Base-by-base conservation (phyloP, 805 yeast species). In the Blastobotrys attinorum region DNA sequence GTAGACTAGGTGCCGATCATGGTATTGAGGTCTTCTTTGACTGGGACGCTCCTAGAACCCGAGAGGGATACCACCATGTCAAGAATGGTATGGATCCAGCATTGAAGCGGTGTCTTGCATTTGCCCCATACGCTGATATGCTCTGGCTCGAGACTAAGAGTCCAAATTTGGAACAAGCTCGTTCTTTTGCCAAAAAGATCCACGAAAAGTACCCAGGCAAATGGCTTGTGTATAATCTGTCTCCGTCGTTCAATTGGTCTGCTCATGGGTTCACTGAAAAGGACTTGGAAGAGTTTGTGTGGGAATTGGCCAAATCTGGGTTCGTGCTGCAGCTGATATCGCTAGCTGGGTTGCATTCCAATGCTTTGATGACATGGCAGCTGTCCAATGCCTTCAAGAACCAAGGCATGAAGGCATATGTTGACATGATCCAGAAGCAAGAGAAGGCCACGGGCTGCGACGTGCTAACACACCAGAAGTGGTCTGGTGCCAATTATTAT, bases 101-200 rank as follows among this genome's bases (percentile, higher is more conserved):
- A 2, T 61, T 77, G 35, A 70, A 73, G 52, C 66, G 83, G 44
- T 73, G 76, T 0, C 55, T 75, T 22, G 67, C 68, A 1, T 78
- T 65, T 57, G 76, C 80, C 4, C 82, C 81, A 11, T 73, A 73
- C 47, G 70, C 81, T 10, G 83, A 77, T 46, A 57, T 76, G 56
- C 57, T 78, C 18, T 78, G 83, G 83, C 62, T 77, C 15, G 82
- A 79, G 54, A 78, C 83, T 31, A 76, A 76, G 56, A 67, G 71
- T 3, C 83, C 83, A 16, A 70, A 76, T 50, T 57, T 77, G 39
- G 49, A 63, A 23, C 75, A 75, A 55, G 81, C 81, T 5, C 61
- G 60, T 43, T 59, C 55, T 2, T 69, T 76, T 49, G 76, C 81
- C 13, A 54, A 62, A 11, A 58, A 60, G 39, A 69, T 78, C 46